A percentile compares a stretch with the other conserved stretches of the same genome.
Conservation (phyloP, 768 basidiomycete genomes). For the Lactarius deliciosus region DNA sequence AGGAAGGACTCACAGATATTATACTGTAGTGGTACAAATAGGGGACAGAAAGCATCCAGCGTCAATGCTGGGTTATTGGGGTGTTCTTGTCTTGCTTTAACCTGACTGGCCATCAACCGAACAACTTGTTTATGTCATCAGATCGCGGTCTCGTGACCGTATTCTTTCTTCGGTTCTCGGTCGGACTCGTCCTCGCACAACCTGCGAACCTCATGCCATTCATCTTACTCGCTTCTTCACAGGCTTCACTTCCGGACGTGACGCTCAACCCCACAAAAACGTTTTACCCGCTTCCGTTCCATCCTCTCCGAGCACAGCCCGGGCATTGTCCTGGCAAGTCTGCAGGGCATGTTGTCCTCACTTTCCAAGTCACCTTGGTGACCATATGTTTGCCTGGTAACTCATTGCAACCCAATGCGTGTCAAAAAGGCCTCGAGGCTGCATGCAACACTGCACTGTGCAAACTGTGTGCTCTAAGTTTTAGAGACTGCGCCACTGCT, state of each 20-base stretch:
- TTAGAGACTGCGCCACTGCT: not conserved
- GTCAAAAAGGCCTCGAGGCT: not conserved
- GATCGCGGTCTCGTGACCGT: slow-evolving; percentile 27
- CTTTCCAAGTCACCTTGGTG: slow-evolving; percentile 22
- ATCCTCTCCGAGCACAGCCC: slow-evolving; percentile 24
- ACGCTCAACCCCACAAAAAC: slow-evolving; percentile 4
- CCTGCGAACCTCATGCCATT: slow-evolving; percentile 10
- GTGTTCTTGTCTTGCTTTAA: not conserved
- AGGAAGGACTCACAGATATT: slow-evolving; percentile 5
- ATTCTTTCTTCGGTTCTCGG: slow-evolving; percentile 2
- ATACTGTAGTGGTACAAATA: slow-evolving; percentile 11
- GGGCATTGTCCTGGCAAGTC: not conserved
- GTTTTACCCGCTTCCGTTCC: slow-evolving; percentile 17
- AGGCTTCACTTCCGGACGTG: not conserved
- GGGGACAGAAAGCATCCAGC: slow-evolving; percentile 14
- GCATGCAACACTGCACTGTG: slow-evolving; percentile 1
- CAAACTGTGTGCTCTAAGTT: not conserved
- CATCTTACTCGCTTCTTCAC: not conserved
- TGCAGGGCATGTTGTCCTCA: slow-evolving; percentile 16
- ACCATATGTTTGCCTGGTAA: slow-evolving; percentile 8
- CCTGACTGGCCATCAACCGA: slow-evolving; percentile 4
- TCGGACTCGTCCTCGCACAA: not conserved
- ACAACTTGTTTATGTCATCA: slow-evolving; percentile 22
- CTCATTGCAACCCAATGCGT: not conserved
- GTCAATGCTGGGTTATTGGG: not conserved